These are phyloP conservation scores for Singerocomus inundabilis DNA, from an alignment of 1,284 basidiomycete species.

Conservation along the genomic window DNA sequence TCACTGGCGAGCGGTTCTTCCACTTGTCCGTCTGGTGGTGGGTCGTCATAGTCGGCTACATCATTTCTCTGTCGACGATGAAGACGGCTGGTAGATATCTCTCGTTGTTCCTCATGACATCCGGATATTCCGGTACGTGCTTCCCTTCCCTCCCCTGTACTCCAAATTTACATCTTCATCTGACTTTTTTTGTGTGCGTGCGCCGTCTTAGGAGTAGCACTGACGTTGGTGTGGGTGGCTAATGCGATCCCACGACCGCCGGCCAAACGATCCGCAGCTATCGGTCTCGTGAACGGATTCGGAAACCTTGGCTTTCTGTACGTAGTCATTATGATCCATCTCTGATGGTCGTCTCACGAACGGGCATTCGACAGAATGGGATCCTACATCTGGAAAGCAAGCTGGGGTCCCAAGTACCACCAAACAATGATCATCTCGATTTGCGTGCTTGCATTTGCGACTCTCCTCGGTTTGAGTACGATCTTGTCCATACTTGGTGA, in stretches of 20 bases:
- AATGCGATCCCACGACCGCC: too few species aligned
- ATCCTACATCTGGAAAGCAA: too few species aligned
- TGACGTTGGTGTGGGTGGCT: too few species aligned
- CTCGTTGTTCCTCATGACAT: constrained; percentile 64
- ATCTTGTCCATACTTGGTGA: too few species aligned
- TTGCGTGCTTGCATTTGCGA: constrained; percentile 38
- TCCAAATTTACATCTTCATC: neutral
- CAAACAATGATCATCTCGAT: constrained; percentile 52
- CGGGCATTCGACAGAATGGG: constrained; percentile 25
- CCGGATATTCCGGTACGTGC: constrained; percentile 52
- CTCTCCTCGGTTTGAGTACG: constrained; percentile 39
- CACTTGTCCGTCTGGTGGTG: constrained; percentile 62
- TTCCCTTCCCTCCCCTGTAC: neutral
- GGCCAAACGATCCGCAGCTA: too few species aligned
- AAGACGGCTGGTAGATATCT: constrained; percentile 64
- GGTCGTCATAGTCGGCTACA: constrained; percentile 59
- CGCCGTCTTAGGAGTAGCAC: too few species aligned
- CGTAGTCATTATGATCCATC: too few species aligned
- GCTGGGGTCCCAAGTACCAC: constrained; percentile 51
- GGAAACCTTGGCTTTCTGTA: constrained; percentile 35
- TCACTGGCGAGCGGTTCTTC: constrained; percentile 66
- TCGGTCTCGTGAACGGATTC: too few species aligned
- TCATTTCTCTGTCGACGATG: constrained; percentile 64
- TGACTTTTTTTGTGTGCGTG: neutral
- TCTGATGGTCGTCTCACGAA: neutral